Conservation (phyloP, 768 basidiomycete species). For the Calocybe gangraenosa region DNA sequence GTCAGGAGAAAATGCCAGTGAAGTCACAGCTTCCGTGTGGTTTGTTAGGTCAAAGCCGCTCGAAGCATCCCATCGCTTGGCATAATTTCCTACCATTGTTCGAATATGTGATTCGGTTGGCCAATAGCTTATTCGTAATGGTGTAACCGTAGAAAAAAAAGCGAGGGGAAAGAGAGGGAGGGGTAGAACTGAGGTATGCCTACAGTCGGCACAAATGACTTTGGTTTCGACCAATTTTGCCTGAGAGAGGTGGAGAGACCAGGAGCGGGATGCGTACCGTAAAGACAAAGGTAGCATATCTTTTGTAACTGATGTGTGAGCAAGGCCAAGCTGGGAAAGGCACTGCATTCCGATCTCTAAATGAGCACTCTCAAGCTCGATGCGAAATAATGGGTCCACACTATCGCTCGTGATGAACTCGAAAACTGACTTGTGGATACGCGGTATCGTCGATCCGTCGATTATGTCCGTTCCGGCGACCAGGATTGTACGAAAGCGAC, state of each 20-base stretch:
- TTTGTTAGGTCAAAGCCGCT: neutral
- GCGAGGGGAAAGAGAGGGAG: neutral
- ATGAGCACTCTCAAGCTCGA: neutral
- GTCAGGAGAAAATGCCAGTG: too few species aligned
- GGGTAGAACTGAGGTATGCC: neutral
- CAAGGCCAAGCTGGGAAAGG: neutral
- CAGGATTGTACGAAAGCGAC: too few species aligned
- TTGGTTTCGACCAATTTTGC: neutral
- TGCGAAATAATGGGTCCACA: neutral
- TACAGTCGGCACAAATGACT: neutral
- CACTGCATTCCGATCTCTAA: slow-evolving; percentile 1
- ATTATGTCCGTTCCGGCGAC: too few species aligned
- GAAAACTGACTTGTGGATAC: too few species aligned
- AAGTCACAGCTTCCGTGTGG: neutral
- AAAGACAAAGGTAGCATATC: neutral
- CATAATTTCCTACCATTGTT: too few species aligned
- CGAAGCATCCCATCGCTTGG: too few species aligned
- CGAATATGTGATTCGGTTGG: too few species aligned
- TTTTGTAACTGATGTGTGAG: neutral
- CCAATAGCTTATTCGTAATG: neutral
- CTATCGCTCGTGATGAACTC: slow-evolving; percentile 10
- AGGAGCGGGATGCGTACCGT: too few species aligned
- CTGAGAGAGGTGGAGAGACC: too few species aligned
- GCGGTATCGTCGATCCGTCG: too few species aligned
- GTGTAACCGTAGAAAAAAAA: too few species aligned